phyloP scores from a whole-genome alignment of 164 flowering plant species.

The Vitis riparia region DNA sequence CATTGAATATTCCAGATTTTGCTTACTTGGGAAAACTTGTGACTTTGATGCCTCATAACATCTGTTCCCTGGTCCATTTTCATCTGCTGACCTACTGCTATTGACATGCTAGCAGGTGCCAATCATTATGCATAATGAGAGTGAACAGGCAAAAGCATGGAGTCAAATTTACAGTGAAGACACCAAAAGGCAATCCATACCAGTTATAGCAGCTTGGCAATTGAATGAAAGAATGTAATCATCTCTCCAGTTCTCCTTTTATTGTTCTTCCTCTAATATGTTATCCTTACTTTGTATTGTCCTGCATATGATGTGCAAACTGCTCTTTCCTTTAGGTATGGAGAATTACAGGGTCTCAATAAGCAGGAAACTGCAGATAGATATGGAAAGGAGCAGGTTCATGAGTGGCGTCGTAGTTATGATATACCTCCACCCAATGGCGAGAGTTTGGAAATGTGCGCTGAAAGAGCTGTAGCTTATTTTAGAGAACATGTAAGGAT shows the following conservation, averaged over 20 bases:
- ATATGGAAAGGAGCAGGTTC: slow-evolving; percentile 91
- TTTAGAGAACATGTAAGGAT: slow-evolving; percentile 69
- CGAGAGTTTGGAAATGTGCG: slow-evolving; percentile 99
- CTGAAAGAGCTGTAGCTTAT: slow-evolving; percentile 98
- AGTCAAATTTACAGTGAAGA: slow-evolving; percentile 89
- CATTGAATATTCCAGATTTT: neutral
- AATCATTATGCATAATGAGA: slow-evolving; percentile 76
- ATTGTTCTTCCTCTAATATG: neutral
- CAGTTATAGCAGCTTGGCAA: slow-evolving; percentile 91
- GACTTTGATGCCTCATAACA: neutral
- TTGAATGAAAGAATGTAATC: slow-evolving; percentile 94
- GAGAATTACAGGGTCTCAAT: slow-evolving; percentile 96
- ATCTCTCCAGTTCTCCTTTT: slow-evolving; percentile 1
- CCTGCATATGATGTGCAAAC: neutral
- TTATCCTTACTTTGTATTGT: neutral
- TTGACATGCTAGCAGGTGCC: slow-evolving; percentile 64
- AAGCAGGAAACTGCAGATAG: slow-evolving; percentile 97
- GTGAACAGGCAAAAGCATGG: slow-evolving; percentile 82
- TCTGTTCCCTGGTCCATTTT: neutral
- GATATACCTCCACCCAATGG: slow-evolving; percentile 98
- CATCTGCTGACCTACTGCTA: neutral
- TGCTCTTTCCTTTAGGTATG: slow-evolving; percentile 63
- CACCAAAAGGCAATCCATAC: slow-evolving; percentile 87
- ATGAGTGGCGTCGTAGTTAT: slow-evolving; percentile 97
- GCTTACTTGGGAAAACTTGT: neutral